A percentile compares a stretch with the other conserved stretches of the same genome.
phyloP scores from a whole-genome alignment of 2,329 filamentous ascomycete species.

The Cercospora sp. region DNA sequence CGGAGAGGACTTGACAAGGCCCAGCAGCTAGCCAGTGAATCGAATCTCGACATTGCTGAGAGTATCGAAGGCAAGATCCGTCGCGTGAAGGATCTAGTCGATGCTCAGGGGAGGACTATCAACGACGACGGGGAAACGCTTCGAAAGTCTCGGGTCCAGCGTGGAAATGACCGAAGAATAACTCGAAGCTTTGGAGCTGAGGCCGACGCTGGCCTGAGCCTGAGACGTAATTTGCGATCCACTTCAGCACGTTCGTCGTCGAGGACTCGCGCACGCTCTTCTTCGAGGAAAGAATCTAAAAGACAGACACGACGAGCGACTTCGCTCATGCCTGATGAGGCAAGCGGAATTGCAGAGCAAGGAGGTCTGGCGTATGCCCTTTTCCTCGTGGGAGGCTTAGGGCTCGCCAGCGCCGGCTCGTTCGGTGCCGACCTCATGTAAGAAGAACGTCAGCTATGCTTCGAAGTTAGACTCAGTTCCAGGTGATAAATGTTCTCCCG shows the following conservation, averaged over 20 bases:
- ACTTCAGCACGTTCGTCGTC: not conserved
- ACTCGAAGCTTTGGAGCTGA: conserved; percentile 1
- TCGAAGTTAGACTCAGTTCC: not conserved
- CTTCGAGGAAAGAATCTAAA: not conserved
- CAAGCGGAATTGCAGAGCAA: conserved; percentile 1
- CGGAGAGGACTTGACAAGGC: not conserved
- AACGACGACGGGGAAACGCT: not conserved
- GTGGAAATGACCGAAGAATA: not conserved
- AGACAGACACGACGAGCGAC: not conserved
- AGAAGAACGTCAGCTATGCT: not conserved
- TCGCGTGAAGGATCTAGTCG: conserved; percentile 1
- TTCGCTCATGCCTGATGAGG: not conserved
- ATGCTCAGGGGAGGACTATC: not conserved
- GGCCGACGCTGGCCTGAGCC: not conserved
- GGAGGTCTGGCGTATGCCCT: conserved; percentile 7
- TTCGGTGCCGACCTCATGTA: conserved; percentile 40
- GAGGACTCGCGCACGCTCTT: not conserved
- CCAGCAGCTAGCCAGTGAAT: not conserved
- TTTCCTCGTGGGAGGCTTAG: not conserved
- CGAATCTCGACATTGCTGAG: not conserved
- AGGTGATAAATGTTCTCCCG: not conserved
- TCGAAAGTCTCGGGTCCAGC: not conserved
- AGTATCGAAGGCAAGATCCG: not conserved
- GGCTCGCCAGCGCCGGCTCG: not conserved
- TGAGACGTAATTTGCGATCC: not conserved